phyloP scores from a whole-genome alignment of 2,329 filamentous ascomycete genomes.

The Tricladium varicosporioides region DNA sequence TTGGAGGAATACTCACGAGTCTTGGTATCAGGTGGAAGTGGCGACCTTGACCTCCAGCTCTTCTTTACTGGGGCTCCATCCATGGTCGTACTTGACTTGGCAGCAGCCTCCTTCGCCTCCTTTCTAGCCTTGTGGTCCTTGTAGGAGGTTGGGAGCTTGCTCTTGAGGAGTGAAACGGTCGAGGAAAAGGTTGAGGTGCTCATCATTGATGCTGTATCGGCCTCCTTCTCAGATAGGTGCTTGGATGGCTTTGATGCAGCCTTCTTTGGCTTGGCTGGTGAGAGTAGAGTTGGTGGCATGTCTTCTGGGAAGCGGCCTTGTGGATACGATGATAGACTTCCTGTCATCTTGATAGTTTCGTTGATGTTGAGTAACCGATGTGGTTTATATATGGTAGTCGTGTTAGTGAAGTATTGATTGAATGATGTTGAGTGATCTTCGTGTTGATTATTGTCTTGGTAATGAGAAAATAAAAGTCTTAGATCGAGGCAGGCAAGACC shows the following conservation, averaged over 20 bases:
- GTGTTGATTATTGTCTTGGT: conserved; percentile 2
- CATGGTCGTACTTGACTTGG: neutral
- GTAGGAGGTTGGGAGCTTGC: conserved; percentile 17
- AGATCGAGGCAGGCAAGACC: conserved; percentile 4
- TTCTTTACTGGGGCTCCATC: conserved; percentile 11
- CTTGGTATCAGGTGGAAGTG: conserved; percentile 11
- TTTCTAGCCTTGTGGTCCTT: conserved; percentile 18
- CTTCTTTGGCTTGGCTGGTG: neutral
- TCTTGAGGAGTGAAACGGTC: conserved; percentile 25
- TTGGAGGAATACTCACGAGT: conserved; percentile 15
- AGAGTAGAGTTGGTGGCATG: conserved; percentile 22
- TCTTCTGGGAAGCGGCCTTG: conserved; percentile 24
- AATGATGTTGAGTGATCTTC: neutral
- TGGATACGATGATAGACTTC: conserved; percentile 16
- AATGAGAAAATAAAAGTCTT: conserved; percentile 5
- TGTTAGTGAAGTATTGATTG: neutral
- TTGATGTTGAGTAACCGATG: neutral
- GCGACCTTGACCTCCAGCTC: neutral
- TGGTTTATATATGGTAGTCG: too few species aligned
- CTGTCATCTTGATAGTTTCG: conserved; percentile 1
- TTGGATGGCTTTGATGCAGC: neutral
- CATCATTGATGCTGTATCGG: conserved; percentile 23
- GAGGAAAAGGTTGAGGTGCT: conserved; percentile 29
- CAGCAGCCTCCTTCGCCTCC: conserved; percentile 4
- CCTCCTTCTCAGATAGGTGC: neutral